Conservation (phyloP, 2,329 filamentous ascomycete genomes). For the Aspergillus sp. region DNA sequence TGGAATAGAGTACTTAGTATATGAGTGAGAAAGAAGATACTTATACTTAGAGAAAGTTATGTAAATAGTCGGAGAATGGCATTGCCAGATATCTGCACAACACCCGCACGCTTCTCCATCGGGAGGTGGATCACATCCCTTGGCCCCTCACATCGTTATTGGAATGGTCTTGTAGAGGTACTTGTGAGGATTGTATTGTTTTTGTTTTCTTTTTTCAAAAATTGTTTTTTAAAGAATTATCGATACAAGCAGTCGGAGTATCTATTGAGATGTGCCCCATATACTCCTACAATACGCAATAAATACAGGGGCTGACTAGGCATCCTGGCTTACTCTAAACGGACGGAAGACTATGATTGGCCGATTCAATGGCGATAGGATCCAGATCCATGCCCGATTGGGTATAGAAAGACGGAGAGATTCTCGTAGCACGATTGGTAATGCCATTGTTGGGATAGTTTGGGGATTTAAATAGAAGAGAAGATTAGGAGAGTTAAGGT, state of each 20-base stretch:
- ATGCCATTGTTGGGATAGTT: too few relatives aligned
- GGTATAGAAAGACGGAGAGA: not conserved
- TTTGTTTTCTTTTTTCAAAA: too few relatives aligned
- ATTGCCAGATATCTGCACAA: not conserved
- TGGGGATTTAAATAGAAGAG: too few relatives aligned
- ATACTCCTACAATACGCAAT: too few relatives aligned
- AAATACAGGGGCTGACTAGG: too few relatives aligned
- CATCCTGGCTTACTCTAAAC: too few relatives aligned
- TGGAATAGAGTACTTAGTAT: not conserved
- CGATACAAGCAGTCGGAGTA: too few relatives aligned
- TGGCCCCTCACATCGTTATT: not conserved
- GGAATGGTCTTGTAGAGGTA: not conserved
- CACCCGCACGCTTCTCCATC: not conserved
- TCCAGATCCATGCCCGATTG: not conserved
- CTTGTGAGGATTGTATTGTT: not conserved
- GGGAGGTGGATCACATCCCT: not conserved
- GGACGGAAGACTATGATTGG: not conserved
- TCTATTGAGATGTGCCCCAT: too few relatives aligned
- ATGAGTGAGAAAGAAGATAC: not conserved
- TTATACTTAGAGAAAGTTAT: not conserved
- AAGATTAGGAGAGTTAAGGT: too few relatives aligned
- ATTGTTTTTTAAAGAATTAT: too few relatives aligned
- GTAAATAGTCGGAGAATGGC: not conserved
- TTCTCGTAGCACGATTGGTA: too few relatives aligned
- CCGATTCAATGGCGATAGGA: not conserved